Conservation (phyloP, 2,329 filamentous ascomycete species). For the Colletotrichum limetticola region DNA sequence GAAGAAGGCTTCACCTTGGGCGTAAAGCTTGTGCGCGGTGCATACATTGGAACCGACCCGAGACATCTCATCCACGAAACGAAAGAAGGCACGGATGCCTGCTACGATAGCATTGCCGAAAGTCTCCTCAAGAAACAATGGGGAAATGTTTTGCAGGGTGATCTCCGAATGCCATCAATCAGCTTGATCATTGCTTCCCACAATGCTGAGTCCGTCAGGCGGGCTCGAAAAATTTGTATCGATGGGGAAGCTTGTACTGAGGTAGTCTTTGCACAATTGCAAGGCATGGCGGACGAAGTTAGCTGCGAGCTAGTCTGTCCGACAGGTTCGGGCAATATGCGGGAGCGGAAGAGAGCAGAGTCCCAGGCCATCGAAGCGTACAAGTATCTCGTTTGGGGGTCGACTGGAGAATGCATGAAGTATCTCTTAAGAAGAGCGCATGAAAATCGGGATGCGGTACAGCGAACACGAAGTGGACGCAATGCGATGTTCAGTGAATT, state of each 20-base stretch:
- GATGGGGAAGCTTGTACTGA: conserved; percentile 52
- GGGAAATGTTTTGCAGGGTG: conserved; percentile 47
- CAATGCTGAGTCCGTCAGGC: conserved; percentile 77
- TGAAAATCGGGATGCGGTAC: conserved; percentile 79
- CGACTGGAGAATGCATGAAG: conserved; percentile 84
- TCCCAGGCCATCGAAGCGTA: conserved; percentile 52
- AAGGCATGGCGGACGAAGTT: conserved; percentile 91
- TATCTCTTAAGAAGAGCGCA: conserved; percentile 73
- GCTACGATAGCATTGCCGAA: conserved; percentile 78
- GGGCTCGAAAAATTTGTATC: conserved; percentile 63
- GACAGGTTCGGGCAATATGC: background rate
- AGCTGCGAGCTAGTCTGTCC: conserved; percentile 68
- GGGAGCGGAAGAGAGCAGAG: conserved; percentile 10
- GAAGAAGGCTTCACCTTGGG: conserved; percentile 74
- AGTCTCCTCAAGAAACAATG: conserved; percentile 74
- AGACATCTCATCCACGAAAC: conserved; percentile 77
- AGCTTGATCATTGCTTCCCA: conserved; percentile 83
- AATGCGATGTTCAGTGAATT: conserved; percentile 73
- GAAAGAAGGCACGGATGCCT: conserved; percentile 75
- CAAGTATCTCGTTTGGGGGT: conserved; percentile 78
- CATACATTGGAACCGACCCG: conserved; percentile 77
- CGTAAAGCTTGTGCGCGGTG: conserved; percentile 80
- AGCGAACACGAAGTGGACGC: conserved; percentile 69
- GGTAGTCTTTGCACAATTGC: conserved; percentile 48
- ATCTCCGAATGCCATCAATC: conserved; percentile 64